A percentile compares a stretch with the other conserved stretches of the same genome.
These are phyloP conservation scores for Trichoderma hamatum DNA, from an alignment of 2,329 filamentous ascomycete genomes.

Conservation along the genomic window DNA sequence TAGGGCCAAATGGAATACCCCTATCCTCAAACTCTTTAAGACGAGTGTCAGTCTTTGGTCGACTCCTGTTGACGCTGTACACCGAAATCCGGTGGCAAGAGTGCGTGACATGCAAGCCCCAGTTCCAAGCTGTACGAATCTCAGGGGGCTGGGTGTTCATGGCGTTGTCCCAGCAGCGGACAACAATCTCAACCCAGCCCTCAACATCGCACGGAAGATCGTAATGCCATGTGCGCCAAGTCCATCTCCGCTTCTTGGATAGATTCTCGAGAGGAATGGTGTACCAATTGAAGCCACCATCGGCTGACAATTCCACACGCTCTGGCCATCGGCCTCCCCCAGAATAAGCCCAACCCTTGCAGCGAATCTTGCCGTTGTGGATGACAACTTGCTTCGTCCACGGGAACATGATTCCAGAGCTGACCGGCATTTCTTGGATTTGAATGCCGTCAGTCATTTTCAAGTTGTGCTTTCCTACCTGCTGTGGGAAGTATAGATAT, in stretches of 20 bases:
- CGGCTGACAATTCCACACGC: conserved; percentile 12
- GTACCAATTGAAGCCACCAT: conserved; percentile 20
- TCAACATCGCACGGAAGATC: conserved; percentile 15
- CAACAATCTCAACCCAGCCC: conserved; percentile 23
- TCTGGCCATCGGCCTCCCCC: conserved; percentile 19
- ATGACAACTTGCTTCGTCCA: conserved; percentile 19
- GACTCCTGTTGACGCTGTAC: conserved; percentile 14
- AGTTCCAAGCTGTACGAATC: conserved; percentile 13
- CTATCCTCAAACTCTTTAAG: conserved; percentile 1
- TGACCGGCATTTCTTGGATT: conserved; percentile 18
- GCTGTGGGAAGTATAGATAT: conserved; percentile 19
- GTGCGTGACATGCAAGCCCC: conserved; percentile 14
- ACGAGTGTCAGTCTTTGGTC: neutral
- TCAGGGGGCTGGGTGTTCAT: conserved; percentile 15
- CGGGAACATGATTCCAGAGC: conserved; percentile 17
- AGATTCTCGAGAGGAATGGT: conserved; percentile 7
- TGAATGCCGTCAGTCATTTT: conserved; percentile 19
- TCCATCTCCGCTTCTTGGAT: conserved; percentile 22
- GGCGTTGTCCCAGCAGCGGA: conserved; percentile 18
- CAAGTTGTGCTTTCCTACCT: conserved; percentile 21
- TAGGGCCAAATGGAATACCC: conserved; percentile 11
- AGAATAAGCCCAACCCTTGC: conserved; percentile 18
- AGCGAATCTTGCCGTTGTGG: conserved; percentile 17
- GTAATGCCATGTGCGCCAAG: conserved; percentile 18
- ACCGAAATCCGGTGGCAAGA: conserved; percentile 23